Conservation (phyloP, 768 basidiomycete genomes). For the Boletus coccyginus region DNA sequence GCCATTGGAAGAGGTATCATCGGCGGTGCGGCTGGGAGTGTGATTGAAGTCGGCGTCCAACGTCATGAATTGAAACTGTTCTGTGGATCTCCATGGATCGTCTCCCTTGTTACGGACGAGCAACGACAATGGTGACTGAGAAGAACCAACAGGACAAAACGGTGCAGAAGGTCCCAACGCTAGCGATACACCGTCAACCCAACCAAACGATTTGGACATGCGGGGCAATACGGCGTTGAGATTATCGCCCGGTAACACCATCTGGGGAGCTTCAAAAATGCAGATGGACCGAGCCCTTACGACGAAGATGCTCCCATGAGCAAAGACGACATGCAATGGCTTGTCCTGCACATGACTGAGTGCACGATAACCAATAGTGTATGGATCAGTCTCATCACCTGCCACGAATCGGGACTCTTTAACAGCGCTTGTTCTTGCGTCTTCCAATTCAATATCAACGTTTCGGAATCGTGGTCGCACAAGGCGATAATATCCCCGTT, state of each 20-base stretch:
- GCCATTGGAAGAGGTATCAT: slow-evolving; percentile 16
- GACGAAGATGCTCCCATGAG: slow-evolving; percentile 47
- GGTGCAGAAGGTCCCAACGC: slow-evolving; percentile 13
- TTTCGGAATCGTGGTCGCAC: slow-evolving; percentile 49
- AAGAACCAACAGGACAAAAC: neutral
- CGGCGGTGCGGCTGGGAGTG: neutral
- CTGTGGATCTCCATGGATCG: slow-evolving; percentile 55
- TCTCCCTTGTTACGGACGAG: slow-evolving; percentile 58
- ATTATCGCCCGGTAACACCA: slow-evolving; percentile 23
- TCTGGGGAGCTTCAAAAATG: slow-evolving; percentile 49
- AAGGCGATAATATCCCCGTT: slow-evolving; percentile 52
- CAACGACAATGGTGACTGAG: slow-evolving; percentile 38
- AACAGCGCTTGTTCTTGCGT: slow-evolving; percentile 45
- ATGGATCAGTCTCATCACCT: slow-evolving; percentile 21
- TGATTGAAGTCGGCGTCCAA: slow-evolving; percentile 35
- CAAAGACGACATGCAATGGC: slow-evolving; percentile 52
- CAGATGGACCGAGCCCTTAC: slow-evolving; percentile 58
- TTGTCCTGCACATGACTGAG: slow-evolving; percentile 38
- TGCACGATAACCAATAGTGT: neutral
- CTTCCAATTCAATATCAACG: slow-evolving; percentile 57
- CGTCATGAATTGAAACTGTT: slow-evolving; percentile 51
- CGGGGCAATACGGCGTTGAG: slow-evolving; percentile 27
- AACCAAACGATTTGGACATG: slow-evolving; percentile 56
- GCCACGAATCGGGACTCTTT: slow-evolving; percentile 35
- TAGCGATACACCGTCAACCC: slow-evolving; percentile 61